Evolutionary conservation across 2,329 filamentous ascomycete species (phyloP).

Genomic region (Metarhizium humberi): DNA sequence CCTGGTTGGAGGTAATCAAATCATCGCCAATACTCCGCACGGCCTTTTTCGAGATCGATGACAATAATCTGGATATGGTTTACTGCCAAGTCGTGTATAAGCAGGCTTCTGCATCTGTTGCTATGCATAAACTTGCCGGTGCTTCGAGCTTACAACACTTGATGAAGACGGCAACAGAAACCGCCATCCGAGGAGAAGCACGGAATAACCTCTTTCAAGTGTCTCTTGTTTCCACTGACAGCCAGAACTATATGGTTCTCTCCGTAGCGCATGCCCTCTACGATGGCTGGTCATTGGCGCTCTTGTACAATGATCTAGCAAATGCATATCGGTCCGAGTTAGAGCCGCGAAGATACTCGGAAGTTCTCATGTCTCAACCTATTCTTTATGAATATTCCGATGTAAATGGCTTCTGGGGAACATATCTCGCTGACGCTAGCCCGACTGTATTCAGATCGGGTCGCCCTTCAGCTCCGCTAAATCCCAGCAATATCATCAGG

Average conservation of each 20-base stretch:
- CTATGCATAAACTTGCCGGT: constrained; percentile 13
- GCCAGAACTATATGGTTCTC: constrained; percentile 41
- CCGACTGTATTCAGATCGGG: constrained; percentile 23
- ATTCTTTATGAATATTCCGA: constrained; percentile 7
- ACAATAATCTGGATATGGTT: constrained; percentile 41
- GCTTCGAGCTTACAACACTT: constrained; percentile 25
- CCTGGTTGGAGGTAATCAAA: constrained; percentile 53
- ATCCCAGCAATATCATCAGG: not conserved
- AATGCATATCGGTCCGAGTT: constrained; percentile 47
- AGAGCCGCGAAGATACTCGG: constrained; percentile 28
- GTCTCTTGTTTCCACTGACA: constrained; percentile 25
- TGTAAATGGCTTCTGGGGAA: constrained; percentile 56
- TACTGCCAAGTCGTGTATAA: constrained; percentile 40
- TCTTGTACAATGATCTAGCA: constrained; percentile 64
- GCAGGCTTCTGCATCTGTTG: constrained; percentile 11
- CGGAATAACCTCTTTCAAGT: constrained; percentile 38
- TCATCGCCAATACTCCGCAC: constrained; percentile 67
- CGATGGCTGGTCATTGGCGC: constrained; percentile 72
- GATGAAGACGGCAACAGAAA: constrained; percentile 25
- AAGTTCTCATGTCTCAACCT: constrained; percentile 9
- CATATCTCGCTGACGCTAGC: constrained; percentile 46
- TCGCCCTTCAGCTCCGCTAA: not conserved
- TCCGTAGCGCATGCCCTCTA: constrained; percentile 83
- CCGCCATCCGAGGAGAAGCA: constrained; percentile 28
- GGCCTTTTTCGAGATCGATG: constrained; percentile 57